phyloP scores from a whole-genome alignment of 129 eudicot genomes.

The Tagetes patula region DNA sequence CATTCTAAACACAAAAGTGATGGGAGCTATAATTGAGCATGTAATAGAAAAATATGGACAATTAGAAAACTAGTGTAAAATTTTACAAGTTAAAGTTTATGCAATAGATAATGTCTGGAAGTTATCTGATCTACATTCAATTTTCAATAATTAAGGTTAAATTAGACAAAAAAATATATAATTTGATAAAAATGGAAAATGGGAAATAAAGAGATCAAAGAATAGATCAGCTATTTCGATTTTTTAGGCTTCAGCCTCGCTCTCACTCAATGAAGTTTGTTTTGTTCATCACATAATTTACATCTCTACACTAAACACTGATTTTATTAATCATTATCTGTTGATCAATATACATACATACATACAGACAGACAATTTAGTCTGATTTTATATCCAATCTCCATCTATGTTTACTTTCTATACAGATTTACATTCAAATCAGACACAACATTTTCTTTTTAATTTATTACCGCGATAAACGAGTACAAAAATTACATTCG shows the following conservation, averaged over 20 bases:
- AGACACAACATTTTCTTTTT: not conserved
- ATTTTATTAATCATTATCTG: not conserved
- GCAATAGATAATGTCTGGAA: not conserved
- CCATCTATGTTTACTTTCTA: slow-evolving; percentile 16
- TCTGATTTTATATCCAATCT: not conserved
- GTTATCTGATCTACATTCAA: not conserved
- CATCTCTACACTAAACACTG: slow-evolving; percentile 12
- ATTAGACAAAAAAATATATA: not conserved
- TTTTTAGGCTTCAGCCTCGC: slow-evolving; percentile 29
- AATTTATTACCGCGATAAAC: not conserved
- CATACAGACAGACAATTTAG: not conserved
- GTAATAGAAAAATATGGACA: too few species aligned
- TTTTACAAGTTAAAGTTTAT: not conserved
- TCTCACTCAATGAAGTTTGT: slow-evolving; percentile 19
- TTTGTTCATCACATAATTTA: slow-evolving; percentile 8
- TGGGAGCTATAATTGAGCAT: too few species aligned
- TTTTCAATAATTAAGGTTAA: not conserved
- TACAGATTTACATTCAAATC: slow-evolving; percentile 14
- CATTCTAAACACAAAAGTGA: too few species aligned
- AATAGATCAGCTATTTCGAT: slow-evolving; percentile 13
- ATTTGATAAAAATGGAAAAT: not conserved
- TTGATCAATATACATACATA: not conserved
- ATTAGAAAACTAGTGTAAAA: too few species aligned
- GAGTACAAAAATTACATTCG: not conserved
- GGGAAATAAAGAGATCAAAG: not conserved